Conservation (phyloP, 441 rosid genomes). For the Pelargonium hybrid region DNA sequence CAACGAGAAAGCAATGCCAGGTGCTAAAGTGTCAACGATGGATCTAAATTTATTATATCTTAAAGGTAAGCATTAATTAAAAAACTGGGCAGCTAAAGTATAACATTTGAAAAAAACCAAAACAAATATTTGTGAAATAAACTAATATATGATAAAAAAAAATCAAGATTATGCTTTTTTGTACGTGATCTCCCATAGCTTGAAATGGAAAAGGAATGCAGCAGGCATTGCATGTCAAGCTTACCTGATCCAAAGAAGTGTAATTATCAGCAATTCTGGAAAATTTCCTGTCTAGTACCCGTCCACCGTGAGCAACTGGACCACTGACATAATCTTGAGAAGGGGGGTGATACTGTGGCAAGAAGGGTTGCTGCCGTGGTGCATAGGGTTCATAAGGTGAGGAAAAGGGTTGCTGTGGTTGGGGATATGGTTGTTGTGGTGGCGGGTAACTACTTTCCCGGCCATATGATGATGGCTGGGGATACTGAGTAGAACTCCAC, state of each 20-base stretch:
- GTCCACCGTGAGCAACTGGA: conserved; percentile 20
- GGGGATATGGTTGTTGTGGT: conserved; percentile 19
- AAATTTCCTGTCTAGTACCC: conserved; percentile 55
- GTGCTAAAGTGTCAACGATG: not conserved
- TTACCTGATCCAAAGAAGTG: conserved; percentile 77
- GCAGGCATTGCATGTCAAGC: not conserved
- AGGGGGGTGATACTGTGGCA: conserved; percentile 32
- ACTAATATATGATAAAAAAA: not conserved
- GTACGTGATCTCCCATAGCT: not conserved
- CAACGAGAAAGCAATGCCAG: not conserved
- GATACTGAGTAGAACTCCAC: conserved; percentile 37
- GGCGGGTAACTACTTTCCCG: conserved; percentile 37
- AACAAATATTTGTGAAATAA: not conserved
- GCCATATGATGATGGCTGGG: conserved; percentile 29
- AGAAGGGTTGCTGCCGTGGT: conserved; percentile 1
- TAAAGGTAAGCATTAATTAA: not conserved
- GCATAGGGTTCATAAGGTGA: conserved; percentile 25
- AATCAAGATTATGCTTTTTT: not conserved
- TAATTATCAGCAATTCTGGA: conserved; percentile 73
- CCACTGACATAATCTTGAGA: conserved; percentile 25
- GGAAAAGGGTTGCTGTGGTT: conserved; percentile 25
- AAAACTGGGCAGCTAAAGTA: not conserved
- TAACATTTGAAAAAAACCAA: not conserved
- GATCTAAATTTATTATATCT: too few relatives aligned
- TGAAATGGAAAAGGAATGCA: not conserved